Evolutionary conservation across 2,329 filamentous ascomycete genomes (phyloP).

Genomic region (Colletotrichum lentis): DNA sequence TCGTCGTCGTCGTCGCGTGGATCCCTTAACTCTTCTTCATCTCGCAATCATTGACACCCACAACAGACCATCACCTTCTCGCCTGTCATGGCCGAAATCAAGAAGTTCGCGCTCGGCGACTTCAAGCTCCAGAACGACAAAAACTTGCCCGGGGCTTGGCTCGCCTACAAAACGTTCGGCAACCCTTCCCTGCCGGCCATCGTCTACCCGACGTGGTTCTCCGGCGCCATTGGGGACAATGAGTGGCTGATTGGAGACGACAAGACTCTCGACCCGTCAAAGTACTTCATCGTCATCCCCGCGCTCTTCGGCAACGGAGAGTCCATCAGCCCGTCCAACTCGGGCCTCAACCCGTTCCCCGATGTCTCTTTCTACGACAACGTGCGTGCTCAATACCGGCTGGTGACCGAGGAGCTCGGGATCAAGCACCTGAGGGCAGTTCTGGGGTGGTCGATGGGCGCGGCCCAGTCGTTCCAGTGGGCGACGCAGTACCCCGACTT

Average conservation of each 20-base stretch:
- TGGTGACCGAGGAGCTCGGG: conserved; percentile 53
- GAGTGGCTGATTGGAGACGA: conserved; percentile 75
- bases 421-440: conserved; percentile 56
- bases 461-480: conserved; percentile 63
- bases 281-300: conserved; percentile 60
- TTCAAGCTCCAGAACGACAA: conserved; percentile 72
- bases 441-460: conserved; percentile 66
- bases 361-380: conserved; percentile 59
- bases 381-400: conserved; percentile 57
- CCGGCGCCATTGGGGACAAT: conserved; percentile 70
- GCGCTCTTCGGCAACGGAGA: conserved; percentile 63
- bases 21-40: not conserved
- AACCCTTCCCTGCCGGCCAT: conserved; percentile 68
- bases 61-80: not conserved
- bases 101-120: conserved; percentile 68
- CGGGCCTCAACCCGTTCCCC: conserved; percentile 52
- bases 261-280: conserved; percentile 68
- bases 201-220: conserved; percentile 81
- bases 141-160: conserved; percentile 68
- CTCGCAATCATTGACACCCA: too few relatives aligned
- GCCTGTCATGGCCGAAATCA: conserved; percentile 32
- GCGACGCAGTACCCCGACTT: conserved; percentile 59
- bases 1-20: not conserved
- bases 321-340: conserved; percentile 62
- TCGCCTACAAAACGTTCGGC: conserved; percentile 82